These are phyloP conservation scores for Marasmius tenuissimus DNA, from an alignment of 1,284 basidiomycete genomes.

Conservation along the genomic window DNA sequence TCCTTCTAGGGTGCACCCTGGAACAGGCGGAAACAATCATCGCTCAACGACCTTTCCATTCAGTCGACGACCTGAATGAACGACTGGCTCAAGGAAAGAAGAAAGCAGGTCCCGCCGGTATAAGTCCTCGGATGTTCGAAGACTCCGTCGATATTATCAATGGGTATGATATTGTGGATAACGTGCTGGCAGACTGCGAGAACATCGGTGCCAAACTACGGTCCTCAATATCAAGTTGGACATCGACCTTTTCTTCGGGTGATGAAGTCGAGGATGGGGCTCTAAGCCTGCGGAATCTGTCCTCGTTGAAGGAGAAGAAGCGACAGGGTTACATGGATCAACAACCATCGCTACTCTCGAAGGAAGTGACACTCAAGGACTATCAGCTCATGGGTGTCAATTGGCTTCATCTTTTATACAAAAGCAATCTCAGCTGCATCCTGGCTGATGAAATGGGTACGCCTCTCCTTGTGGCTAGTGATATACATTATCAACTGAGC, in stretches of 20 bases:
- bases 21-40: slow-evolving; percentile 86
- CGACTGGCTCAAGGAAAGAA: slow-evolving; percentile 84
- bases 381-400: slow-evolving; percentile 98
- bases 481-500: background rate
- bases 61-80: slow-evolving; percentile 74
- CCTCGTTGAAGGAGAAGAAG: slow-evolving; percentile 41
- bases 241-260: slow-evolving; percentile 31
- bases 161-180: slow-evolving; percentile 91
- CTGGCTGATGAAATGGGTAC: slow-evolving; percentile 97
- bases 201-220: slow-evolving; percentile 72
- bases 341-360: slow-evolving; percentile 75
- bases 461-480: slow-evolving; percentile 24
- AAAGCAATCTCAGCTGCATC: slow-evolving; percentile 86
- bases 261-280: slow-evolving; percentile 60
- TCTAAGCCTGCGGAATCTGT: slow-evolving; percentile 53
- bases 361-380: slow-evolving; percentile 84
- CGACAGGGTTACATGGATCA: slow-evolving; percentile 66
- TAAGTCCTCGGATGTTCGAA: slow-evolving; percentile 89
- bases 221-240: slow-evolving; percentile 80
- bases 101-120: slow-evolving; percentile 77
- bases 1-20: slow-evolving; percentile 70
- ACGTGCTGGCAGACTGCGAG: slow-evolving; percentile 88
- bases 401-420: slow-evolving; percentile 91
- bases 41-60: slow-evolving; percentile 77
- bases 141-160: slow-evolving; percentile 88